These are phyloP conservation scores for Candida tammaniensis DNA, from an alignment of 805 yeast species.

Conservation along the genomic window DNA sequence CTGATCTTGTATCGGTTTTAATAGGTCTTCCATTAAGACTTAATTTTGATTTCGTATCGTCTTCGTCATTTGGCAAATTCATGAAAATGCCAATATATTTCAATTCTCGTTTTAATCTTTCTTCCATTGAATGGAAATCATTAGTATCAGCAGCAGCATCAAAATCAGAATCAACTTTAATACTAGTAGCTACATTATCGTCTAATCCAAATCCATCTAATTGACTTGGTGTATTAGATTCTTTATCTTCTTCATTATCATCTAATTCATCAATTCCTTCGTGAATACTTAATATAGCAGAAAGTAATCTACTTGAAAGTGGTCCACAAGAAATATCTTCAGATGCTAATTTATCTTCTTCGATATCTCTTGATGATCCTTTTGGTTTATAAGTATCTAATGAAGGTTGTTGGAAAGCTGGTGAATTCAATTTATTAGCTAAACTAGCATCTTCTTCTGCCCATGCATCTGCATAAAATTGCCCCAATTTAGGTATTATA, in stretches of 20 bases:
- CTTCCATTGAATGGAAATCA: constrained; percentile 84
- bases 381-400: constrained; percentile 50
- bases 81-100: constrained; percentile 86
- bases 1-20: constrained; percentile 17
- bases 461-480: constrained; percentile 81
- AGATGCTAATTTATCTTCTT: constrained; percentile 63
- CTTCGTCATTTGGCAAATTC: constrained; percentile 45
- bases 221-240: too few relatives aligned
- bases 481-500: constrained; percentile 82
- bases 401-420: constrained; percentile 43
- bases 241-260: constrained; percentile 20
- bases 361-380: constrained; percentile 55
- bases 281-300: constrained; percentile 66
- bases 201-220: constrained; percentile 12
- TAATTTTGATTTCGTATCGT: constrained; percentile 27
- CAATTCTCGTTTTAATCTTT: constrained; percentile 81
- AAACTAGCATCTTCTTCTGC: constrained; percentile 66
- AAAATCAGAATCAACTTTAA: constrained; percentile 27
- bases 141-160: constrained; percentile 37
- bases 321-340: constrained; percentile 90
- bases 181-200: constrained; percentile 35
- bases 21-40: constrained; percentile 22
- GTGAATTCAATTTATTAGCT: constrained; percentile 44
- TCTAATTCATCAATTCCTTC: constrained; percentile 21
- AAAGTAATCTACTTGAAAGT: constrained; percentile 72